Conservation (phyloP, 805 yeast species). For the Myxozyma sirexii region DNA sequence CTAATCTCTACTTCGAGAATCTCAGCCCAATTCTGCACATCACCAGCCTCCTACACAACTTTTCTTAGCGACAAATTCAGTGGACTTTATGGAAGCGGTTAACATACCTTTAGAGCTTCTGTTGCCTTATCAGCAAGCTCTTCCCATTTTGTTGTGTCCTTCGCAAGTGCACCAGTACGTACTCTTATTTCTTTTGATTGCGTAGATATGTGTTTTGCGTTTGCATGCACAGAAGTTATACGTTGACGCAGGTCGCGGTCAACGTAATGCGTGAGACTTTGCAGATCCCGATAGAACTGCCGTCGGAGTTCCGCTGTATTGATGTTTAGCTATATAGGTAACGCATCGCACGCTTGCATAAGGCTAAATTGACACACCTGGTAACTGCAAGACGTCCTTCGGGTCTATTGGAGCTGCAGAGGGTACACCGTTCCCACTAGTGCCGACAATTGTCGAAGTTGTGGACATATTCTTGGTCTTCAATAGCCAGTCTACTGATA, state of each 20-base stretch:
- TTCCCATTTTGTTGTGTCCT: constrained; percentile 29
- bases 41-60: constrained; percentile 40
- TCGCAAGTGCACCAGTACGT: constrained; percentile 20
- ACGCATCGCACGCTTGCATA: no score
- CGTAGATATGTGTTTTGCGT: constrained; percentile 29
- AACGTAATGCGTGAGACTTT: constrained; percentile 25
- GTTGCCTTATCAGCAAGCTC: constrained; percentile 26
- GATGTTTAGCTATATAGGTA: neutral
- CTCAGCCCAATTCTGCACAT: constrained; percentile 64
- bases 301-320: constrained; percentile 19
- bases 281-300: constrained; percentile 29
- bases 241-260: constrained; percentile 31
- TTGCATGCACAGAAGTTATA: constrained; percentile 30
- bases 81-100: no score
- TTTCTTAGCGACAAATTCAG: neutral
- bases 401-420: neutral
- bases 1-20: constrained; percentile 70
- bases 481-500: no score
- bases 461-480: neutral
- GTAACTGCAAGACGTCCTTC: constrained; percentile 1
- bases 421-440: neutral
- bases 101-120: constrained; percentile 14
- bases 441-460: neutral
- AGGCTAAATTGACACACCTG: neutral
- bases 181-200: constrained; percentile 28